These are phyloP conservation scores for Gamarada debralockiae DNA, from an alignment of 495 filamentous ascomycete genomes.

Conservation along the genomic window DNA sequence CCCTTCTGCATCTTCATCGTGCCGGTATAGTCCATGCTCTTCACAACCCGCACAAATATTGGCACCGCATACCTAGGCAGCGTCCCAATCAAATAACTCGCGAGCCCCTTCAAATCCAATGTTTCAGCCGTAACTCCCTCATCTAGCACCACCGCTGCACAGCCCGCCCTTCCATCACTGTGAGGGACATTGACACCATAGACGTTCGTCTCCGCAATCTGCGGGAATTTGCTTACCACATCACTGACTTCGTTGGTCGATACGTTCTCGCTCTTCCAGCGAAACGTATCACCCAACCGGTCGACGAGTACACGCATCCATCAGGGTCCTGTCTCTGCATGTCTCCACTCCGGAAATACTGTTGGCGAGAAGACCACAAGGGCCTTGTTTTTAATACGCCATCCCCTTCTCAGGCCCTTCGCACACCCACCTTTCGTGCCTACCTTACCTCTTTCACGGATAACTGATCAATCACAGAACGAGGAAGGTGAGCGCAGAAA, in stretches of 20 bases:
- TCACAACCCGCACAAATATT: conserved; percentile 63
- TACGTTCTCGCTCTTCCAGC: conserved; percentile 85
- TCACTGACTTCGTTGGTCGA: conserved; percentile 73
- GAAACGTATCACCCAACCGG: conserved; percentile 72
- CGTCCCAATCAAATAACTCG: conserved; percentile 40
- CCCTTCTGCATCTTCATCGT: conserved; percentile 86
- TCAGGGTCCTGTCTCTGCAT: conserved; percentile 59
- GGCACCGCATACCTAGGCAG: conserved; percentile 76
- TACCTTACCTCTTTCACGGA: too few relatives aligned
- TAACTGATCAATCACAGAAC: too few relatives aligned
- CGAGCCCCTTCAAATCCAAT: conserved; percentile 51
- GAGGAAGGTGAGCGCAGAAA: too few relatives aligned
- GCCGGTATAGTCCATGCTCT: conserved; percentile 59
- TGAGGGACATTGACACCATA: conserved; percentile 70
- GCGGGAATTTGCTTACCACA: conserved; percentile 59
- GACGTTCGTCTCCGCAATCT: conserved; percentile 70
- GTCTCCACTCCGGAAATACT: conserved; percentile 73
- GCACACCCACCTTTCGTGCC: neutral
- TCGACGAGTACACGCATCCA: conserved; percentile 75
- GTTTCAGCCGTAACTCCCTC: conserved; percentile 27
- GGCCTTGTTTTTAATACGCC: too few relatives aligned
- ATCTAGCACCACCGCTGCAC: conserved; percentile 51
- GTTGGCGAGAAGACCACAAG: too few relatives aligned
- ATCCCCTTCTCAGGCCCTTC: neutral
- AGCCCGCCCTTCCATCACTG: conserved; percentile 70